Conservation (phyloP, 2,329 filamentous ascomycete species). For the Xylariaceae sp. region DNA sequence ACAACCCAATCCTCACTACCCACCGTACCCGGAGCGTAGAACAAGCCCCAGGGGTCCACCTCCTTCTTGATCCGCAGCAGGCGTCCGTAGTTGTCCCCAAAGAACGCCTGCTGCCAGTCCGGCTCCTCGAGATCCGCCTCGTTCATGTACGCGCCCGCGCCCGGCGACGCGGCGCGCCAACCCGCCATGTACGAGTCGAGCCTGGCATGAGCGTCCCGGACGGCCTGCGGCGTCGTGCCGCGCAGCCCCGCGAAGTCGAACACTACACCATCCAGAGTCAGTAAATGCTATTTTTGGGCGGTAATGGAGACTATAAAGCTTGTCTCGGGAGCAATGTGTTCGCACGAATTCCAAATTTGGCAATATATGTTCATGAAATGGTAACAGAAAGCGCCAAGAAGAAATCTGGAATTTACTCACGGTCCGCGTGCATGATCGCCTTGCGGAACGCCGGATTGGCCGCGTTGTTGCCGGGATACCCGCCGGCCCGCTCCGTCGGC, state of each 20-base stretch:
- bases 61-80: conserved; percentile 50
- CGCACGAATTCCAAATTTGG: no score
- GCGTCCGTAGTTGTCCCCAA: conserved; percentile 47
- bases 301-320: no score
- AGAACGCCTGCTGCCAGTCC: conserved; percentile 50
- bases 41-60: conserved; percentile 50
- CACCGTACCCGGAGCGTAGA: conserved; percentile 52
- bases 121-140: conserved; percentile 54
- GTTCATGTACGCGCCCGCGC: conserved; percentile 51
- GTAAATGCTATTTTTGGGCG: no score
- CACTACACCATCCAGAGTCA: no score
- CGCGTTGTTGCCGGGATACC: conserved; percentile 39
- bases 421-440: conserved; percentile 38
- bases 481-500: conserved; percentile 34
- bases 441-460: conserved; percentile 50
- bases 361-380: no score
- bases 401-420: no score
- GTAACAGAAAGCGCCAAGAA: no score
- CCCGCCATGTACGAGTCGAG: conserved; percentile 31
- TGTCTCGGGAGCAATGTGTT: no score
- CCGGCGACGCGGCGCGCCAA: conserved; percentile 42
- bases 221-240: conserved; percentile 27
- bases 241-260: conserved; percentile 27
- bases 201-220: conserved; percentile 22
- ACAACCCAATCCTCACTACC: conserved; percentile 55